Percentiles rank a stretch among this genome's conserved stretches.
These are phyloP conservation scores for Porodaedalea pini DNA, from an alignment of 1,284 basidiomycete genomes.

Conservation along the genomic window DNA sequence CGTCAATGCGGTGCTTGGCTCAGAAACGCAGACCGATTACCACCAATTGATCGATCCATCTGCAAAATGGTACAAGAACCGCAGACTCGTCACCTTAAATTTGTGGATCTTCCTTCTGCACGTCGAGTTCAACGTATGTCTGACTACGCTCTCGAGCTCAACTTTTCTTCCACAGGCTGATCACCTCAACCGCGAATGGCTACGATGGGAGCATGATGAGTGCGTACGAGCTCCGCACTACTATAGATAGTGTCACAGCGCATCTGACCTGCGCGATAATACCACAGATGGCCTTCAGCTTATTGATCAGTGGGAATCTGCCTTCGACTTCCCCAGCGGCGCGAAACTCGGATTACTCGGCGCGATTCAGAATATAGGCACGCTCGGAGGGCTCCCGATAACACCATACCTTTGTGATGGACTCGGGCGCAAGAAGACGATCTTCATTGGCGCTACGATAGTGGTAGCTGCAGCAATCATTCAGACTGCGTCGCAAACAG, in stretches of 20 bases:
- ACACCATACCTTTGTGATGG: conserved; percentile 30
- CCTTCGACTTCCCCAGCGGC: conserved; percentile 21
- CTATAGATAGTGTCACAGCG: background rate
- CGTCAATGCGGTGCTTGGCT: background rate
- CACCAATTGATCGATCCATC: conserved; percentile 23
- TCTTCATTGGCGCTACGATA: conserved; percentile 29
- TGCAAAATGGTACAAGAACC: conserved; percentile 27
- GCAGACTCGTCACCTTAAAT: conserved; percentile 32
- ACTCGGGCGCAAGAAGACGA: conserved; percentile 29
- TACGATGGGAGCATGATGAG: conserved; percentile 33
- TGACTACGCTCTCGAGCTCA: no score
- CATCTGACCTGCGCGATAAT: background rate
- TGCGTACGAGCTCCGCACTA: conserved; percentile 14
- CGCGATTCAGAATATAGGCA: conserved; percentile 30
- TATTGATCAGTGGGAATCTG: conserved; percentile 35
- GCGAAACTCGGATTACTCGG: conserved; percentile 24
- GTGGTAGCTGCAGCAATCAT: conserved; percentile 28
- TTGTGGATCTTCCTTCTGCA: conserved; percentile 36
- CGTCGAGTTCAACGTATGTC: no score
- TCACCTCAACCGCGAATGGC: conserved; percentile 37
- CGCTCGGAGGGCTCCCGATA: conserved; percentile 28
- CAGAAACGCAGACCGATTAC: conserved; percentile 15
- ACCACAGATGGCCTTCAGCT: conserved; percentile 40
- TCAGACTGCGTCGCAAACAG: conserved; percentile 30
- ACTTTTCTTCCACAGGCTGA: conserved; percentile 28